Percentiles rank a stretch among this genome's conserved stretches.
Conservation (phyloP, 139 green algal genomes). For the Yamagishiella unicocca region DNA sequence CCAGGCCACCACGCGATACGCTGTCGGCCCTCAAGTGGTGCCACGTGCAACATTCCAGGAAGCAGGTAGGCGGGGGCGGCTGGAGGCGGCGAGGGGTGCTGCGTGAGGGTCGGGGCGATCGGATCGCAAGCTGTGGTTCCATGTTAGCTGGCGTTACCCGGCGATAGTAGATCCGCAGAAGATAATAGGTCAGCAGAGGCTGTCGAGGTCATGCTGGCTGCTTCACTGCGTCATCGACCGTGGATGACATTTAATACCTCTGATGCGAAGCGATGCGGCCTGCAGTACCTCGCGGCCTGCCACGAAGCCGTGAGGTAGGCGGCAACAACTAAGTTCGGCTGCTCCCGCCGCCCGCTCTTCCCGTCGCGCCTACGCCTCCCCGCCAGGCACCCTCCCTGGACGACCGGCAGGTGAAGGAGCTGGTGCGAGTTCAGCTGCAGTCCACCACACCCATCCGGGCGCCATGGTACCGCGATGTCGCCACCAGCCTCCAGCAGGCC, state of each 20-base stretch:
- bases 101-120: too few species aligned
- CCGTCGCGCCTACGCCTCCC: neutral
- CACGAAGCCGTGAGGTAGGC: too few species aligned
- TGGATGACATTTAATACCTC: too few species aligned
- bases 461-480: conserved; percentile 45
- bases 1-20: neutral
- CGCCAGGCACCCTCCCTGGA: conserved; percentile 9
- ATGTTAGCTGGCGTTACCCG: too few species aligned
- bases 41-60: conserved; percentile 52
- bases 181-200: too few species aligned
- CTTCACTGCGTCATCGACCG: neutral
- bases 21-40: conserved; percentile 42
- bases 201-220: too few species aligned
- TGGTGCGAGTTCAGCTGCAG: conserved; percentile 51
- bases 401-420: conserved; percentile 40
- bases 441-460: conserved; percentile 43
- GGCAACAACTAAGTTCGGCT: too few species aligned
- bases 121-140: too few species aligned
- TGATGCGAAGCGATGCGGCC: too few species aligned
- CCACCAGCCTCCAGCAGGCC: conserved; percentile 19
- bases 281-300: too few species aligned
- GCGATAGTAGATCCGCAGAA: too few species aligned
- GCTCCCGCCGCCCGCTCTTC: neutral
- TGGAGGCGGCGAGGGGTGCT: too few species aligned
- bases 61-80: conserved; percentile 27